Conservation (phyloP, 1,139 yeast genomes). For the Yamadazyma pseudoaaseri region DNA sequence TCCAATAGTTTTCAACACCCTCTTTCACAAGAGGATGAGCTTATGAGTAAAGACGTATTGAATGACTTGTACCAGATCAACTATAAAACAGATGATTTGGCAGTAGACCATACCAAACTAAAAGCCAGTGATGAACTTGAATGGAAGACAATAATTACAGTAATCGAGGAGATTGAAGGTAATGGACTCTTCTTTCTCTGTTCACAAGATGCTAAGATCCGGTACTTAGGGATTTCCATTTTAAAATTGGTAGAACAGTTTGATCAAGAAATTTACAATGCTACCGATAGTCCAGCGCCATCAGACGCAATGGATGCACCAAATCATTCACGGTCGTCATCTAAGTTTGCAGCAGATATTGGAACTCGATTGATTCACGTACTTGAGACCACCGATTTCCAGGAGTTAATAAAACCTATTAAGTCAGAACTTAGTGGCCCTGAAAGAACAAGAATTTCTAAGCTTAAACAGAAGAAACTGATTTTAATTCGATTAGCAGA, state of each 20-base stretch:
- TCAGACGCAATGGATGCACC: constrained; percentile 11
- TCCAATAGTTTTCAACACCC: constrained; percentile 22
- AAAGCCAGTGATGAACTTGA: constrained; percentile 67
- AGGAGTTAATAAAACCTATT: constrained; percentile 60
- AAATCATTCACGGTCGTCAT: constrained; percentile 57
- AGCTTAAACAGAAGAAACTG: constrained; percentile 62
- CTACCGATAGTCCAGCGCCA: constrained; percentile 25
- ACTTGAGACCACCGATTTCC: constrained; percentile 67
- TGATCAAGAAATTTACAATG: constrained; percentile 73
- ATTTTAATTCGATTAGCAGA: constrained; percentile 75
- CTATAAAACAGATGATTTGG: constrained; percentile 35
- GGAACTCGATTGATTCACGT: constrained; percentile 80
- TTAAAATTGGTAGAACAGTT: constrained; percentile 76
- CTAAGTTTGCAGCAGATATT: constrained; percentile 75
- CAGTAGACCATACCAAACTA: constrained; percentile 21
- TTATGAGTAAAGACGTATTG: constrained; percentile 41
- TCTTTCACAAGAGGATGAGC: constrained; percentile 36
- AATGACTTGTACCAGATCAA: constrained; percentile 47
- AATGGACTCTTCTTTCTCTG: constrained; percentile 90
- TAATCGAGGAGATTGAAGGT: constrained; percentile 93
- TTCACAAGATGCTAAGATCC: constrained; percentile 75
- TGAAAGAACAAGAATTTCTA: constrained; percentile 70
- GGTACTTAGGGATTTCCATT: constrained; percentile 74
- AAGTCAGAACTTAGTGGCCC: constrained; percentile 73
- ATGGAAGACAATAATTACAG: constrained; percentile 74